Base-by-base conservation (phyloP, 345 rosid species). In the Bruguiera gymnorhiza region DNA sequence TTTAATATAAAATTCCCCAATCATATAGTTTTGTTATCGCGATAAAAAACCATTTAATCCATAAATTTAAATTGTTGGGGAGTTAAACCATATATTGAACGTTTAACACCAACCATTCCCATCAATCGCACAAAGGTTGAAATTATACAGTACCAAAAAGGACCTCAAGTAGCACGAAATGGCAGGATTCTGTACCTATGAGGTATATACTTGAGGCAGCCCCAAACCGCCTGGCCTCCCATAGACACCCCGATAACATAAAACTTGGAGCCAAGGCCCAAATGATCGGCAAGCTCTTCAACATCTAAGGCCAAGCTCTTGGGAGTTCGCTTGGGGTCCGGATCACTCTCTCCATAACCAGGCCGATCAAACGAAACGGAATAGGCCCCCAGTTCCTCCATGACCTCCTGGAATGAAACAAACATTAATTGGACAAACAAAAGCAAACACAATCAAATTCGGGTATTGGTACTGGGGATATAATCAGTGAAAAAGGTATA, bases 121-220 rank as follows among this genome's bases (percentile, higher is more conserved):
- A 43, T 43, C 50, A 43, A 43, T 11, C 19, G 15, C 5, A 15
- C 50, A 43, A 2, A 1, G 1, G 1, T 13, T 39, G 0, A 27
- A 39, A 39, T 39, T 39, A 11, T 10, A 39, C 46, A 1, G 37
- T 34, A 34, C 37, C 10, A 4, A 39, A 39, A 39, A 9, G 16
- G 46, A 9, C 16, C 15, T 3, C 46, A 39, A 39, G 46, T 39
- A 39, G 15, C 46, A 39, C 15, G 15, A 39, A 39, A 56, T 43
- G 18, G 50, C 0, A 3, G 0, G 50, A 43, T 30, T 56, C 19
- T 56, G 27, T 34, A 70, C 78, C 79, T 61, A 16, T 71, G 79
- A 76, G 79, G 79, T 19, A 76, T 76, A 60, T 76, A 76, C 37
- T 76, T 76, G 23, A 76, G 79, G 72, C 71, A 66, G 34, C 71